These are phyloP conservation scores for Fusarium siculi DNA, from an alignment of 2,329 filamentous ascomycete species.

Conservation along the genomic window DNA sequence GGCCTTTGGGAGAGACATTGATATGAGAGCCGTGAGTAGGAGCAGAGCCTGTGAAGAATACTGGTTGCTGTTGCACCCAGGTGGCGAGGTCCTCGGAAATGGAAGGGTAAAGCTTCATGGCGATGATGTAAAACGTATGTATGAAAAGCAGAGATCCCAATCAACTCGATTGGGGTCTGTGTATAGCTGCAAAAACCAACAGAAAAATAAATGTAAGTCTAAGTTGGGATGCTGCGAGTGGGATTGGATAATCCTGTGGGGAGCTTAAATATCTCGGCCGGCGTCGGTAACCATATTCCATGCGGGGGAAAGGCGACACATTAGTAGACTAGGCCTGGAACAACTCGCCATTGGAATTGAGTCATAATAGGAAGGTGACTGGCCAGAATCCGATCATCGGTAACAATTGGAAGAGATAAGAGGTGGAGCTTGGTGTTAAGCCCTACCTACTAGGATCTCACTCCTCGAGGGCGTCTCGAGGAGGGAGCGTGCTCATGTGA, in stretches of 20 bases:
- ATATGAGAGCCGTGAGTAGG: slow-evolving; percentile 75
- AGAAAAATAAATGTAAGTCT: slow-evolving; percentile 17
- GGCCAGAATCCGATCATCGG: slow-evolving; percentile 32
- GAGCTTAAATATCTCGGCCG: slow-evolving; percentile 24
- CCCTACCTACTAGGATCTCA: slow-evolving; percentile 33
- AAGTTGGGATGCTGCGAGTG: slow-evolving; percentile 29
- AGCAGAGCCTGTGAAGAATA: slow-evolving; percentile 82
- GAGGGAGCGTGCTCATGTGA: slow-evolving; percentile 12
- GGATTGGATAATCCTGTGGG: slow-evolving; percentile 17
- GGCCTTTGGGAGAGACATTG: slow-evolving; percentile 81
- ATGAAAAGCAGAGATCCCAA: slow-evolving; percentile 33
- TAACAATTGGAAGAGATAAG: slow-evolving; percentile 23
- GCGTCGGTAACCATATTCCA: slow-evolving; percentile 15
- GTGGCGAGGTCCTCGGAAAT: slow-evolving; percentile 65
- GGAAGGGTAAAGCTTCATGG: slow-evolving; percentile 70
- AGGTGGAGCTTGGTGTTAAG: slow-evolving; percentile 32
- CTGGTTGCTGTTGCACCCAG: slow-evolving; percentile 74
- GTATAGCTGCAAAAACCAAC: slow-evolving; percentile 25
- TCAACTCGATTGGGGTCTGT: slow-evolving; percentile 21
- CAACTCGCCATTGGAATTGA: slow-evolving; percentile 27
- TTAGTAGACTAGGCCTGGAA: slow-evolving; percentile 24
- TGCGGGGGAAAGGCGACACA: slow-evolving; percentile 36
- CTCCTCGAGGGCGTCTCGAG: slow-evolving; percentile 11
- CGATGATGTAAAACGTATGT: slow-evolving; percentile 35
- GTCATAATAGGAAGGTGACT: slow-evolving; percentile 29